Base-by-base conservation (phyloP, 176 grass and related monocot genomes). In the Puya raimondii region DNA sequence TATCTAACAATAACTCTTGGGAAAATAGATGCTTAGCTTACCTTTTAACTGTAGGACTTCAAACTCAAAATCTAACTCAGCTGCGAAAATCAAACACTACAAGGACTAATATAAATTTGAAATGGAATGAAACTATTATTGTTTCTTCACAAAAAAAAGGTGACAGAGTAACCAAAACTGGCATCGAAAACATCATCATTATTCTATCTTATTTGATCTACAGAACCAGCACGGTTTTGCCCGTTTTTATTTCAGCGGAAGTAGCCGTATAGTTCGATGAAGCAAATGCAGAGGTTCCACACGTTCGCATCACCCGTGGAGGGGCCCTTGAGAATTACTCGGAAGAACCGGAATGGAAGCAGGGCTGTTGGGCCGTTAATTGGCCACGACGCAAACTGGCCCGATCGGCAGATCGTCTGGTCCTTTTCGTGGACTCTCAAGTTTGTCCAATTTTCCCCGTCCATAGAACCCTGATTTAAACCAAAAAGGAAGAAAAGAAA, bases 271-370 rank as follows among this genome's bases (percentile, higher is more conserved):
- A 97, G 76, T 85, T 97, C 89, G 16, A 92, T 68, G 80, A 90
- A 97, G 76, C 93, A 97, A 50, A 92, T 92, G 84, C 81, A 97
- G 21, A 97, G 89, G 69, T 92, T 83, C 81, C 88, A 84, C 2
- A 71, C 63, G 12, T 77, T 74, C 0, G 74, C 76, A 70, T 65
- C 49, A 2, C 89, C 82, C 0, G 68, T 47, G 1, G 80, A 78
- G 1, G 80, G 86, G 53, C 71, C 81, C 0, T 68, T 87, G 66
- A 97, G 27, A 48, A 82, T 64, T 11, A 97, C 80, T 65, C 89
- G 77, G 70, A 97, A 97, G 74, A 90, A 92, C 29, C 84, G 85
- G 74, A 96, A 97, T 1, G 93, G 93, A 74, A 90, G 80, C 69
- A 97, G 76, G 9, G 88, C 84, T 3, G 68, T 66, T 10, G 84